Evolutionary conservation across 2,329 filamentous ascomycete species (phyloP).

Genomic region (Nemania diffusa): DNA sequence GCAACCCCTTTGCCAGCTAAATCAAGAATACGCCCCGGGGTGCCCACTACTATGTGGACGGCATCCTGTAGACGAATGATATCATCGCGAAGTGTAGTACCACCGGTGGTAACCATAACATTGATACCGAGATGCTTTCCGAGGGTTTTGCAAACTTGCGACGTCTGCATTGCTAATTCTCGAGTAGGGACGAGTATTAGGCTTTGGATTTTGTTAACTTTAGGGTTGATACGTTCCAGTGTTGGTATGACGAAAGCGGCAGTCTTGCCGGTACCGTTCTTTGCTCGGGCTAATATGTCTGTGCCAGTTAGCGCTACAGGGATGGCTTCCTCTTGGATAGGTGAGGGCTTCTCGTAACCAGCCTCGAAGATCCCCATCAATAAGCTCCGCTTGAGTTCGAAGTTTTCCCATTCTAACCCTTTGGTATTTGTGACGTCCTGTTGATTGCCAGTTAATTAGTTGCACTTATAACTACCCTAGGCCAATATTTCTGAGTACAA

Average conservation of each 20-base stretch:
- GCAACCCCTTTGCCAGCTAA: constrained; percentile 96
- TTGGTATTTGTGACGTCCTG: constrained; percentile 99
- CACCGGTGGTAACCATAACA: constrained; percentile 99
- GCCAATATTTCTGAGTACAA: constrained; percentile 4
- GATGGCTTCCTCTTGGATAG: constrained; percentile 99
- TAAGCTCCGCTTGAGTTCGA: constrained; percentile 91
- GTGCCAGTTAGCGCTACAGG: constrained; percentile 94
- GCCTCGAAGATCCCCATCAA: constrained; percentile 99
- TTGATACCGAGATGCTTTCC: constrained; percentile 98
- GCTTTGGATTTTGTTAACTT: constrained; percentile 94
- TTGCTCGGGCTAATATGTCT: constrained; percentile 94
- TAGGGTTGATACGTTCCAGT: constrained; percentile 95
- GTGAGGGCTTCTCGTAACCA: constrained; percentile 97
- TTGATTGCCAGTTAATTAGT: constrained; percentile 36
- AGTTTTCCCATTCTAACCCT: constrained; percentile 97
- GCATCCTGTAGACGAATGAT: constrained; percentile 94
- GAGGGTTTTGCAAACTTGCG: constrained; percentile 97
- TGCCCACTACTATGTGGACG: constrained; percentile 97
- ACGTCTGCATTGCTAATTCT: constrained; percentile 97
- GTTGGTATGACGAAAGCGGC: constrained; percentile 97
- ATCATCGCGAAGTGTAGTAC: constrained; percentile 93
- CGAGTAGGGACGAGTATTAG: constrained; percentile 95
- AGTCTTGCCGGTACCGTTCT: constrained; percentile 99
- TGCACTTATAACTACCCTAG: neutral
- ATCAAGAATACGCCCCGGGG: constrained; percentile 94